phyloP scores from a whole-genome alignment of 2,329 filamentous ascomycete species.

The Ophidiomyces ophidiicola region DNA sequence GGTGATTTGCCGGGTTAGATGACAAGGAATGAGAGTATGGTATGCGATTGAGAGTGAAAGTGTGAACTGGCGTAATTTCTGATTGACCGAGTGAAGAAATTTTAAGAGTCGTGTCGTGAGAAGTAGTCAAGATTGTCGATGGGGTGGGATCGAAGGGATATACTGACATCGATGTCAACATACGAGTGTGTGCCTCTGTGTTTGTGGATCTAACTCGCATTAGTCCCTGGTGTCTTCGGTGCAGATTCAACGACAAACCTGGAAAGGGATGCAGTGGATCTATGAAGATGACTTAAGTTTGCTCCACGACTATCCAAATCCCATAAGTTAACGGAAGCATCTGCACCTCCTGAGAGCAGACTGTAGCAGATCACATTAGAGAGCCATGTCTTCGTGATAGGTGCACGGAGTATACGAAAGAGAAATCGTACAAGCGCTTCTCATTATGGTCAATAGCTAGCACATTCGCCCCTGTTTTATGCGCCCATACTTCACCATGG shows the following conservation, averaged over 20 bases:
- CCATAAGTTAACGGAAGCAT: conserved; percentile 77
- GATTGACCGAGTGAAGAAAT: conserved; percentile 31
- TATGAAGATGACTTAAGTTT: conserved; percentile 39
- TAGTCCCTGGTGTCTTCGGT: neutral
- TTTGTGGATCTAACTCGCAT: conserved; percentile 20
- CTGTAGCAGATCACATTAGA: conserved; percentile 30
- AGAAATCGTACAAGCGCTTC: conserved; percentile 49
- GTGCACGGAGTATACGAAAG: too few species aligned
- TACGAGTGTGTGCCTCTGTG: conserved; percentile 32
- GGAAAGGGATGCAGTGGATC: conserved; percentile 39
- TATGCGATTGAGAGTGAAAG: conserved; percentile 36
- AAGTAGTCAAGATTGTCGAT: conserved; percentile 36
- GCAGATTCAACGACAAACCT: conserved; percentile 16
- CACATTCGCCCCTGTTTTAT: conserved; percentile 66
- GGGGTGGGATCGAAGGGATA: conserved; percentile 39
- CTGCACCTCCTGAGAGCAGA: conserved; percentile 72
- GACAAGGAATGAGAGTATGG: conserved; percentile 59
- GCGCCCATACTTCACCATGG: conserved; percentile 39
- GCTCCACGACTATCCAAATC: conserved; percentile 55
- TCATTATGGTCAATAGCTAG: conserved; percentile 73
- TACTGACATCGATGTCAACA: conserved; percentile 37
- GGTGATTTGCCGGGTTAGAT: conserved; percentile 48
- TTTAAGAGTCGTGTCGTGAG: conserved; percentile 36
- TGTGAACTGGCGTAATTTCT: conserved; percentile 34
- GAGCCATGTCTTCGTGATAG: neutral